phyloP scores from a whole-genome alignment of 2,329 filamentous ascomycete genomes.

The Paraphaeosphaeria minitans region DNA sequence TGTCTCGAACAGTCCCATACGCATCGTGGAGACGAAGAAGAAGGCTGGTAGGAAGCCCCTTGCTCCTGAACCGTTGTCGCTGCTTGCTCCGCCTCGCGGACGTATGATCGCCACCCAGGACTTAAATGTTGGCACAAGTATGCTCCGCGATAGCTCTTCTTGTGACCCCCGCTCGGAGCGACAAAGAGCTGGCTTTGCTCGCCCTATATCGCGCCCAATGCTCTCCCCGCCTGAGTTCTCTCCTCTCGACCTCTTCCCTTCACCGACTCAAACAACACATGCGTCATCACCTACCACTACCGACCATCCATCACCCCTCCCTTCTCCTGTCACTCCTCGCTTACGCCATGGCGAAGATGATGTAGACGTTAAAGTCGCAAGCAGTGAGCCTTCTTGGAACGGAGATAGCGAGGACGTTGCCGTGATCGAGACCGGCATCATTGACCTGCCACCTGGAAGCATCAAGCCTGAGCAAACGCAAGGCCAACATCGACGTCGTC shows the following conservation, averaged over 20 bases:
- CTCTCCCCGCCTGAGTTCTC: conserved; percentile 34
- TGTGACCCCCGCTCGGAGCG: conserved; percentile 30
- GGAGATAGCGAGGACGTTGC: conserved; percentile 36
- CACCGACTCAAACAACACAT: conserved; percentile 31
- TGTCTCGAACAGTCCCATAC: conserved; percentile 25
- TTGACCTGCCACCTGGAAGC: conserved; percentile 29
- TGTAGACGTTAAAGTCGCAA: conserved; percentile 43
- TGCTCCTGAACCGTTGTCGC: conserved; percentile 27
- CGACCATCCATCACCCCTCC: conserved; percentile 37
- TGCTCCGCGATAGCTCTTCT: conserved; percentile 37
- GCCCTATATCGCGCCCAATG: conserved; percentile 28
- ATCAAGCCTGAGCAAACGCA: conserved; percentile 29
- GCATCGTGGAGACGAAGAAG: conserved; percentile 24
- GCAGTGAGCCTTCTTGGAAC: conserved; percentile 40
- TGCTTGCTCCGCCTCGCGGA: conserved; percentile 29
- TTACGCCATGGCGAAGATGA: conserved; percentile 33
- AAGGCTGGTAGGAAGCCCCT: conserved; percentile 23
- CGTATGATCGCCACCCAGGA: conserved; percentile 27
- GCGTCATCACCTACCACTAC: conserved; percentile 38
- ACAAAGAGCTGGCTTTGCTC: conserved; percentile 14
- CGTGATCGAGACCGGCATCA: conserved; percentile 29
- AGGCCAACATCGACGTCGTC: conserved; percentile 35
- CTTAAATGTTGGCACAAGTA: conserved; percentile 20
- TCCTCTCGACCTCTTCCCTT: conserved; percentile 37
- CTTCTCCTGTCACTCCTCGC: conserved; percentile 45